Base-by-base conservation (phyloP, 2,329 filamentous ascomycete genomes). In the Xylariomycetidae sp. region DNA sequence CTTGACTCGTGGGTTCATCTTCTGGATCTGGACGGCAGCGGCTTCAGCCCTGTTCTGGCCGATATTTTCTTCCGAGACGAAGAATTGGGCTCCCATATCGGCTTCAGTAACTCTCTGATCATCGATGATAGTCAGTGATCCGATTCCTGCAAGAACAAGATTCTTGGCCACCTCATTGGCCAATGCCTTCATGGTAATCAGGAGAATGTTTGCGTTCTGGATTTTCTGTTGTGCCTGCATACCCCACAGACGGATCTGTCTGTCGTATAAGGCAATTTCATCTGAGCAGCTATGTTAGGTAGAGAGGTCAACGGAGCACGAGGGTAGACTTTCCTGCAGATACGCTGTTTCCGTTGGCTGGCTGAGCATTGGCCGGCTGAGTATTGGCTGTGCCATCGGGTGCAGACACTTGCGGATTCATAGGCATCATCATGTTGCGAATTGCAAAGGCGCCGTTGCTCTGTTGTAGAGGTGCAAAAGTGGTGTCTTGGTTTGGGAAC, bases 121-220 rank as follows among this genome's bases (percentile, higher is more conserved):
- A 62, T 98, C 92, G 38, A 92, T 70, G 36, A 98, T 80, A 12
- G 90, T 97, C 41, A 98, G 72, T 19, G 88, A 90, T 37, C 85
- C 85, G 50, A 98, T 85, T 39, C 92, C 92, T 15, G 92, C 89
- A 3, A 98, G 78, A 13, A 96, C 90, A 15, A 98, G 80, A 57
- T 97, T 98, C 69, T 98, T 98, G 43, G 92, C 89, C 34, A 97
- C 84, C 64, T 98, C 92, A 57, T 90, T 94, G 37, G 85, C 88
- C 12, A 98, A 76, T 1, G 85, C 88, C 54, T 85, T 86, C 59
- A 95, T 80, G 18, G 82, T 88, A 47, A 98, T 82, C 42, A 98
- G 77, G 28, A 97, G 80, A 48, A 98, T 84, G 53, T 88, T 88
- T 38, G 92, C 88, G 38, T 77, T 85, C 49, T 90, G 87, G 37